phyloP scores from a whole-genome alignment of 345 rosid species.

The Toxicodendron radicans region DNA sequence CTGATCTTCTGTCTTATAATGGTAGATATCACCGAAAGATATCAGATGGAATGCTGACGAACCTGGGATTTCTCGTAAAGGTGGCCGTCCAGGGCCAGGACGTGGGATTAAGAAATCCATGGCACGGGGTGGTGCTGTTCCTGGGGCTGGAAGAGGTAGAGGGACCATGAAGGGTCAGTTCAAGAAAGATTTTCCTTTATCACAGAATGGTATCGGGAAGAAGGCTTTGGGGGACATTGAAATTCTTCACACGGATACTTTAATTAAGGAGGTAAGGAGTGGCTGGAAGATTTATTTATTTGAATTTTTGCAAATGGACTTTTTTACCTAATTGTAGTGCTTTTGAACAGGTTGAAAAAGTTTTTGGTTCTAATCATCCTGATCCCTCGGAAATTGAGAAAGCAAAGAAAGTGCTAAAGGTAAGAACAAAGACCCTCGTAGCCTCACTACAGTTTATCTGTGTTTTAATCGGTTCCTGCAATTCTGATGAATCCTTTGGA shows the following conservation, averaged over 20 bases:
- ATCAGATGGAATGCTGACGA: slow-evolving; percentile 89
- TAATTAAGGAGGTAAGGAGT: slow-evolving; percentile 76
- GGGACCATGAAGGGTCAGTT: slow-evolving; percentile 54
- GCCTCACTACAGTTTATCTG: background rate
- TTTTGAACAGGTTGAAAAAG: slow-evolving; percentile 76
- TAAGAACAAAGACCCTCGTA: slow-evolving; percentile 31
- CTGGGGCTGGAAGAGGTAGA: slow-evolving; percentile 77
- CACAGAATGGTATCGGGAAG: slow-evolving; percentile 73
- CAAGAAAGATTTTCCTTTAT: slow-evolving; percentile 49
- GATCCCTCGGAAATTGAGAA: slow-evolving; percentile 74
- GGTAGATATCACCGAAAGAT: slow-evolving; percentile 84
- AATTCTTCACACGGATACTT: slow-evolving; percentile 85
- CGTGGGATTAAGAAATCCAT: slow-evolving; percentile 68
- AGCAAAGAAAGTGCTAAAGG: slow-evolving; percentile 84
- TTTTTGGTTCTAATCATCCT: slow-evolving; percentile 64
- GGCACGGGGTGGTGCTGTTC: slow-evolving; percentile 63
- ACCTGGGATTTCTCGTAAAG: slow-evolving; percentile 67
- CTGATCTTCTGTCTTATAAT: slow-evolving; percentile 12
- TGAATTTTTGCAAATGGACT: slow-evolving; percentile 7
- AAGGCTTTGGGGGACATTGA: slow-evolving; percentile 84
- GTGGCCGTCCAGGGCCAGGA: slow-evolving; percentile 76
- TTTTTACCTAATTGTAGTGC: slow-evolving; percentile 15
- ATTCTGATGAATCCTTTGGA: slow-evolving; percentile 12
- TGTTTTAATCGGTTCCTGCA: background rate
- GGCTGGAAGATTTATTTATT: background rate